Conservation (phyloP, 345 rosid species). For the Laguncularia racemosa region DNA sequence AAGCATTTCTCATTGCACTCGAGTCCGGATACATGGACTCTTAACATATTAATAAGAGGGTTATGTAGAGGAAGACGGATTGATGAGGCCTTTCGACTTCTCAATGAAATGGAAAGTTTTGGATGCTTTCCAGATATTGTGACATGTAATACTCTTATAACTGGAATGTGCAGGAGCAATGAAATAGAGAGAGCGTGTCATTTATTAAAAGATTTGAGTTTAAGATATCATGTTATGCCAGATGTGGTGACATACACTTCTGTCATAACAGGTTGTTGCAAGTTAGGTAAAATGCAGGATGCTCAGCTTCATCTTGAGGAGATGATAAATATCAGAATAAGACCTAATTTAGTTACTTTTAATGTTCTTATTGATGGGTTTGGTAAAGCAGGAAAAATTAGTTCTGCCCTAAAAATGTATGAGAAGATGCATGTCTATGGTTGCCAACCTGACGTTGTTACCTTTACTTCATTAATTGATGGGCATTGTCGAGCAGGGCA, state of each 20-base stretch:
- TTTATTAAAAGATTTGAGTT: constrained; percentile 41
- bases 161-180: constrained; percentile 53
- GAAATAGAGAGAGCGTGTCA: constrained; percentile 44
- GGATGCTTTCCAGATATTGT: constrained; percentile 59
- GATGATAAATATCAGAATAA: constrained; percentile 41
- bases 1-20: constrained; percentile 32
- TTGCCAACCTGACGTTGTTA: constrained; percentile 61
- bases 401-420: constrained; percentile 35
- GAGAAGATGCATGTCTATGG: constrained; percentile 45
- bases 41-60: constrained; percentile 72
- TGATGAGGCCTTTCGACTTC: constrained; percentile 43
- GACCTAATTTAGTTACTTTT: constrained; percentile 58
- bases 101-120: constrained; percentile 43
- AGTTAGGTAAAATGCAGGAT: constrained; percentile 53
- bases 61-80: constrained; percentile 45
- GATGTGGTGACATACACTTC: constrained; percentile 72
- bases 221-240: constrained; percentile 26
- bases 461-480: constrained; percentile 75
- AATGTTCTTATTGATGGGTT: constrained; percentile 80
- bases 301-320: constrained; percentile 52
- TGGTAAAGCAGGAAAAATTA: constrained; percentile 57
- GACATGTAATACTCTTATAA: constrained; percentile 71
- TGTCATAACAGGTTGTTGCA: constrained; percentile 68
- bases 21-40: constrained; percentile 54
- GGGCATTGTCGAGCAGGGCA: constrained; percentile 81